Evolutionary conservation across 768 basidiomycete species (phyloP), one percentile per base, ranked within the genome.

Genomic region (Cyathus striatus): DNA sequence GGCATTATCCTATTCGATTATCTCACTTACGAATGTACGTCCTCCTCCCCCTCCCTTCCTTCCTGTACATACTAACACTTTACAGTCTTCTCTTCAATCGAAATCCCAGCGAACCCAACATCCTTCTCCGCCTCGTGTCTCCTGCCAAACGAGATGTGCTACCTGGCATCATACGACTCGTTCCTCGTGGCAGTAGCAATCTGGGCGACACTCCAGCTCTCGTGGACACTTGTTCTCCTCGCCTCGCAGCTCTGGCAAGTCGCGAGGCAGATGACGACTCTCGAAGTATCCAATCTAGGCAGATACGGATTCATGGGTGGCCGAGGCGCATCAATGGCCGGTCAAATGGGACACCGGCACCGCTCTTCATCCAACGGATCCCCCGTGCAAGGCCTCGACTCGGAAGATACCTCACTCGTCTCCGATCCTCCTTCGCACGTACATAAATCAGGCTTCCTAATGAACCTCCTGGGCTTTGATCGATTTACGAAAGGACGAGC

Each of bases 251-350:
- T 83, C 38, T 95, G 90, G 89, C 96, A 99, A 63, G 81, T 97
- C 42, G 79, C 85, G 2, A 79, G 85, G 20, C 94, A 98, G 56
- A 90, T 98, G 78, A 99, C 95, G 1, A 97, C 95, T 0, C 75
- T 94, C 42, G 95, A 99, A 58, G 90, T 98, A 3, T 85, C 84
- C 46, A 99, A 99, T 57, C 80, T 98, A 2, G 92, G 95, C 3
- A 79, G 95, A 36, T 97, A 84, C 56, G 95, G 96, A 10, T 97
- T 84, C 68, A 95, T 99, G 91, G 95, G 96, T 26, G 94, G 94
- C 0, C 81, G 90, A 30, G 88, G 82, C 0, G 79, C 80, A 16
- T 76, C 81, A 2, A 79, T 87, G 16, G 68, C 69, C 5, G 71
- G 79, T 5, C 89, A 91, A 59, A 86, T 87, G 83, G 85, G 89